A percentile compares a stretch with the other conserved stretches of the same genome.
These are phyloP conservation scores for Erythrobasidium hasegawianum DNA, from an alignment of 1,284 basidiomycete species.

Conservation along the genomic window DNA sequence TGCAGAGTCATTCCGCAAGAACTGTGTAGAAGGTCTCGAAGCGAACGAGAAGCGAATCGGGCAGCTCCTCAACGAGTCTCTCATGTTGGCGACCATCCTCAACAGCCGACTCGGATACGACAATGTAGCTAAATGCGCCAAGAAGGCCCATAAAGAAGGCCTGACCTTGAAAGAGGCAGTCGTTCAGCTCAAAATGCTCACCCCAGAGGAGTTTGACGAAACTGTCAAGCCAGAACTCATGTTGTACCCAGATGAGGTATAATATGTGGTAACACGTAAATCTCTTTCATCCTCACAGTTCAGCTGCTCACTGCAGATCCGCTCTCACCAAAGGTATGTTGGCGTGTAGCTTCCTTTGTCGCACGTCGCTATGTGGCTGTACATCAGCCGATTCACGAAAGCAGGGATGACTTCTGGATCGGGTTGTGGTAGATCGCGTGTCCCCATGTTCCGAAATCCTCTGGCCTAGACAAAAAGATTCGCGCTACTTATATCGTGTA, in stretches of 20 bases:
- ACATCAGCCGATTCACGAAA: no score
- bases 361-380: no score
- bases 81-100: constrained; percentile 94
- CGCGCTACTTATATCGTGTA: no score
- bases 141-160: constrained; percentile 98
- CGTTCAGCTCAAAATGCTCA: constrained; percentile 77
- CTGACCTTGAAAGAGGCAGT: constrained; percentile 94
- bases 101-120: constrained; percentile 92
- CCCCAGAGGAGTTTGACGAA: constrained; percentile 87
- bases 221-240: constrained; percentile 84
- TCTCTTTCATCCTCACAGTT: no score
- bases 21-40: constrained; percentile 93
- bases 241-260: constrained; percentile 17
- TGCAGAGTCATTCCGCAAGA: constrained; percentile 77
- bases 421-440: no score
- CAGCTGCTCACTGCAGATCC: no score
- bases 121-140: constrained; percentile 97
- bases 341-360: no score
- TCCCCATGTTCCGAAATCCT: no score
- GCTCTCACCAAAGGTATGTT: no score
- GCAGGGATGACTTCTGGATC: no score
- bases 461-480: no score
- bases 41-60: constrained; percentile 93
- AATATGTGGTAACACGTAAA: no score
- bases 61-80: constrained; percentile 82